Percentiles rank a stretch among this genome's conserved stretches.
Evolutionary conservation across 2,329 filamentous ascomycete species (phyloP).

Genomic region (Hyphodiscus sp.): DNA sequence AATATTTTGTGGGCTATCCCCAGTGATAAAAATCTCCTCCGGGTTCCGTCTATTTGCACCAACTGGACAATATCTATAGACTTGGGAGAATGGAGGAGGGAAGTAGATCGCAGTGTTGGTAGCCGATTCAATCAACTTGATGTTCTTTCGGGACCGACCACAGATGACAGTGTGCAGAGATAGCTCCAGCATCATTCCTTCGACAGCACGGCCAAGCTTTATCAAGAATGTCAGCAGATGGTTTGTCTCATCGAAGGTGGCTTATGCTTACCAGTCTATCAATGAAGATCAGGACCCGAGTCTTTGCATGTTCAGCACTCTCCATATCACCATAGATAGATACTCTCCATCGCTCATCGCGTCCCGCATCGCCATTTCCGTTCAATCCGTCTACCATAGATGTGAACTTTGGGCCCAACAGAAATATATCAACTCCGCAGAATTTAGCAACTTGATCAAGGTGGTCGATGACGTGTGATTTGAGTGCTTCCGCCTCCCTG

Average conservation of each 20-base stretch:
- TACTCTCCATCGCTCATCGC: slow-evolving; percentile 84
- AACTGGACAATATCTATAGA: slow-evolving; percentile 83
- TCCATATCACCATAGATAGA: slow-evolving; percentile 94
- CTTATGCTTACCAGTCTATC: slow-evolving; percentile 41
- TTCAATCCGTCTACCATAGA: slow-evolving; percentile 69
- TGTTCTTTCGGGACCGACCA: slow-evolving; percentile 90
- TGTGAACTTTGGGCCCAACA: slow-evolving; percentile 82
- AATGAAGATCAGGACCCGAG: slow-evolving; percentile 91
- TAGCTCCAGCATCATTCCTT: slow-evolving; percentile 74
- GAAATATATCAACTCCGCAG: slow-evolving; percentile 93
- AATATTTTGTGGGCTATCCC: slow-evolving; percentile 78
- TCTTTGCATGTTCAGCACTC: slow-evolving; percentile 95
- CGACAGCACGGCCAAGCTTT: slow-evolving; percentile 66
- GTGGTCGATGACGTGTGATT: slow-evolving; percentile 71
- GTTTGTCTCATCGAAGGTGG: not conserved
- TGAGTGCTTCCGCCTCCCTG: slow-evolving; percentile 55
- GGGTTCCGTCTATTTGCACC: slow-evolving; percentile 77
- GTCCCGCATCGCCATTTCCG: slow-evolving; percentile 68
- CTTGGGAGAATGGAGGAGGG: slow-evolving; percentile 83
- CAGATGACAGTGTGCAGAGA: slow-evolving; percentile 89
- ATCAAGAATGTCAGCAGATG: slow-evolving; percentile 32
- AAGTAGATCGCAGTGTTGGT: slow-evolving; percentile 98
- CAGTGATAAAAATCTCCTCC: slow-evolving; percentile 91
- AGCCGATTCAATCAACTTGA: slow-evolving; percentile 92
- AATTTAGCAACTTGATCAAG: slow-evolving; percentile 81